Base-by-base conservation (phyloP, 768 basidiomycete species). In the Xerocomus brunneocitrinus region DNA sequence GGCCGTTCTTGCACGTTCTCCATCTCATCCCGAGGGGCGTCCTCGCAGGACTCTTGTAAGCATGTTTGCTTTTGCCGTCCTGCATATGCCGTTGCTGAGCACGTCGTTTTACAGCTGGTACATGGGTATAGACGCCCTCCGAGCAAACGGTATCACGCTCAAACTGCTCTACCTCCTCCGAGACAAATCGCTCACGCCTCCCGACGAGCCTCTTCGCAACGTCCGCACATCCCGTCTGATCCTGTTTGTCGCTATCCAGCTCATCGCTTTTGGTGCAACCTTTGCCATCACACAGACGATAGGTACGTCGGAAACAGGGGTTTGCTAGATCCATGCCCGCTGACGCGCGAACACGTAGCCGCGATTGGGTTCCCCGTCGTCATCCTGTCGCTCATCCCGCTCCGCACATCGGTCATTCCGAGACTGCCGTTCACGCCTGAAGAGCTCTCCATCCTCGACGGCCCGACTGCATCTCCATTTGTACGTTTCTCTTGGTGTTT, bases 311-410 rank as follows among this genome's bases (percentile, higher is more conserved):
- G 19, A 19, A 1, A 19, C 19, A 19, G 19, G 19, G 19, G 19
- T 19, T 19, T 19, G 19, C 19, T 19, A 19, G 19, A 19, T 19
- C 19, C 19, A 19, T 19, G 19, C 19, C 19, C 19, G n/a, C 39
- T 41, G 39, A 49, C 14, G 8, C 4, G 28, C 48, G 12, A 52
- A 36, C 13, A 54, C 65, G 4, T 39, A 85, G 93, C 89, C 39
- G 92, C 91, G 4, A 92, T 95, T 54, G 91, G 87, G 0, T 97
- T 97, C 67, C 92, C 94, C 0, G 77, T 95, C 47, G 82, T 97
- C 61, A 94, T 95, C 62, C 80, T 90, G 66, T 69, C 91, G 36
- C 77, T 97, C 13, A 76, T 95, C 24, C 95, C 94, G 0, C 56
- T 94, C 12, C 79, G 94, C 44, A 77, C 81, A 25, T 73, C 77